Evolutionary conservation across 2,329 filamentous ascomycete genomes (phyloP).

Genomic region (Fusarium pseudoanthophilum): DNA sequence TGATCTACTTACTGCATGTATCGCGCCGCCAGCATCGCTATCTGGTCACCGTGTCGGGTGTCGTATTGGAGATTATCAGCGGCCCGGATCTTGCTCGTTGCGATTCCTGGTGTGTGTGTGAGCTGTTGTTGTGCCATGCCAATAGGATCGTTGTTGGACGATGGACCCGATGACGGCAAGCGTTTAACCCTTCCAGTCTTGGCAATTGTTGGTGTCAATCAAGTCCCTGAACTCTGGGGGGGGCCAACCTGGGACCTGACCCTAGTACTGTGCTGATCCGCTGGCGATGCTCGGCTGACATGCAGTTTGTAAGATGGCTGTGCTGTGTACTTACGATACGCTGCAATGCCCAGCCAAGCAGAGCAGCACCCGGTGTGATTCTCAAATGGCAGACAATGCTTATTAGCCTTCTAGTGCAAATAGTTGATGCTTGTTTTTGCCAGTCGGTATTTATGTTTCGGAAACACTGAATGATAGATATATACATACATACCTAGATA

Average conservation of each 20-base stretch:
- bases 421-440: slow-evolving; percentile 13
- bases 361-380: not conserved
- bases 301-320: slow-evolving; percentile 31
- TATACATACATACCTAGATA: not conserved
- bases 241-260: slow-evolving; percentile 28
- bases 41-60: not conserved
- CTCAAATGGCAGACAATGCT: not conserved
- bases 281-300: slow-evolving; percentile 39
- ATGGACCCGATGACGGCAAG: slow-evolving; percentile 37
- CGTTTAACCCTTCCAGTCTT: slow-evolving; percentile 28
- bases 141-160: slow-evolving; percentile 16
- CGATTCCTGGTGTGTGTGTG: slow-evolving; percentile 20
- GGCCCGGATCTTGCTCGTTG: slow-evolving; percentile 33
- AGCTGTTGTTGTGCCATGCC: not conserved
- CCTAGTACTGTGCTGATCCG: slow-evolving; percentile 32
- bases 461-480: not conserved
- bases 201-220: slow-evolving; percentile 34
- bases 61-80: slow-evolving; percentile 1
- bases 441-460: not conserved
- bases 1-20: slow-evolving; percentile 16
- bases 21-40: not conserved
- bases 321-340: slow-evolving; percentile 27
- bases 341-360: slow-evolving; percentile 3
- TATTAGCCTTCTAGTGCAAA: not conserved
- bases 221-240: slow-evolving; percentile 29